phyloP scores from a whole-genome alignment of 768 basidiomycete genomes.

The Mycena indigotica region DNA sequence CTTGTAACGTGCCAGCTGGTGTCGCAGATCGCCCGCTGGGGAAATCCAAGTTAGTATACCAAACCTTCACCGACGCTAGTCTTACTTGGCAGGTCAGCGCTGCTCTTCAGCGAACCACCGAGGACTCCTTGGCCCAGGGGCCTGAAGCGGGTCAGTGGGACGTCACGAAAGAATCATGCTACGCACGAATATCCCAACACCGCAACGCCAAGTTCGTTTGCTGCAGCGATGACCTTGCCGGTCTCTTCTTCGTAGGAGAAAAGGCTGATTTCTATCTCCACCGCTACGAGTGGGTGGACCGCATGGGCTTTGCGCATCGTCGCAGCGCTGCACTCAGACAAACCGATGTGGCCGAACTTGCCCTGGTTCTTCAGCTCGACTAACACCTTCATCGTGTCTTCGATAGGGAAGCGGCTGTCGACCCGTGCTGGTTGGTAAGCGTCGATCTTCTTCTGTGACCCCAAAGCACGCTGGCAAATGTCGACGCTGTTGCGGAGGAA shows the following conservation, averaged over 20 bases:
- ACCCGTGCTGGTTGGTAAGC: slow-evolving; percentile 58
- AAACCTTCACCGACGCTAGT: background rate
- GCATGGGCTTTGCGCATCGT: slow-evolving; percentile 45
- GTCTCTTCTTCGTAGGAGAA: slow-evolving; percentile 60
- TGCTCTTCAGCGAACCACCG: slow-evolving; percentile 48
- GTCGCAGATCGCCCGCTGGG: slow-evolving; percentile 44
- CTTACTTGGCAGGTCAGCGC: slow-evolving; percentile 36
- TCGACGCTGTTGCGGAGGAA: slow-evolving; percentile 40
- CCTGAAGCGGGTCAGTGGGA: slow-evolving; percentile 36
- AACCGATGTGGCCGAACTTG: slow-evolving; percentile 58
- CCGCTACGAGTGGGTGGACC: slow-evolving; percentile 52
- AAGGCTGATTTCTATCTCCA: slow-evolving; percentile 70
- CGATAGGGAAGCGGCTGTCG: slow-evolving; percentile 45
- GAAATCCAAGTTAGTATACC: background rate
- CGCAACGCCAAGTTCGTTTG: slow-evolving; percentile 56
- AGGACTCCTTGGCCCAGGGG: slow-evolving; percentile 58
- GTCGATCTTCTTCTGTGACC: slow-evolving; percentile 58
- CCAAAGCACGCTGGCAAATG: slow-evolving; percentile 44
- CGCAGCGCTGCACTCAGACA: slow-evolving; percentile 55
- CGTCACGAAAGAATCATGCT: background rate
- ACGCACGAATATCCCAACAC: slow-evolving; percentile 63
- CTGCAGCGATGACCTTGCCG: slow-evolving; percentile 55
- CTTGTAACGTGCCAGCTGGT: slow-evolving; percentile 43
- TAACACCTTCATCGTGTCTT: slow-evolving; percentile 48
- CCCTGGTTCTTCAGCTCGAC: slow-evolving; percentile 52